These are phyloP conservation scores for Emergomyces pasteurianus DNA, from an alignment of 2,329 filamentous ascomycete genomes.

Conservation along the genomic window DNA sequence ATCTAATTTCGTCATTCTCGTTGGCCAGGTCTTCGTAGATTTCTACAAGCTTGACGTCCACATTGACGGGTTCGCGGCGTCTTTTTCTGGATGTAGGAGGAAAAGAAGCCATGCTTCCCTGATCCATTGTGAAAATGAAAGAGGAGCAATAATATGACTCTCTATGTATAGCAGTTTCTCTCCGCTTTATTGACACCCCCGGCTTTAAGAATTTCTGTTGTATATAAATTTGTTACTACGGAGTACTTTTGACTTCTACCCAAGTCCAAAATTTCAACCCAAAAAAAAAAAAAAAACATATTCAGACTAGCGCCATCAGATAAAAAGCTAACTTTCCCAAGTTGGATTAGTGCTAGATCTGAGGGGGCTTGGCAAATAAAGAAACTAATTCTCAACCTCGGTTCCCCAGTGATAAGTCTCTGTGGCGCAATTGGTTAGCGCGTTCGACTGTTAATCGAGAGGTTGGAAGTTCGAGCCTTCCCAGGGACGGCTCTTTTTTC, in stretches of 20 bases:
- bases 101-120: background rate
- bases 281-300: background rate
- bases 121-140: background rate
- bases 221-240: background rate
- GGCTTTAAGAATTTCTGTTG: background rate
- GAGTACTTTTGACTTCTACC: too few relatives aligned
- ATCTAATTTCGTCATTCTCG: conserved; percentile 34
- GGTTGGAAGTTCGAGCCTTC: conserved; percentile 33
- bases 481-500: conserved; percentile 20
- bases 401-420: conserved; percentile 1
- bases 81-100: conserved; percentile 20
- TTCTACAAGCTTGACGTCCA: conserved; percentile 36
- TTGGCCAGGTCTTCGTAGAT: conserved; percentile 39
- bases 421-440: conserved; percentile 8
- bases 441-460: conserved; percentile 13
- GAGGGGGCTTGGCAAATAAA: background rate
- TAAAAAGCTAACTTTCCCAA: background rate
- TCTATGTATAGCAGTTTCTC: background rate
- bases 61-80: conserved; percentile 29
- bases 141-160: background rate
- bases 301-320: background rate
- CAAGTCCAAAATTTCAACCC: background rate
- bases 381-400: background rate
- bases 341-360: background rate
- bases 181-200: background rate